These are phyloP conservation scores for Fraxinus baroniana DNA, from an alignment of 305 asterid species.

Conservation along the genomic window DNA sequence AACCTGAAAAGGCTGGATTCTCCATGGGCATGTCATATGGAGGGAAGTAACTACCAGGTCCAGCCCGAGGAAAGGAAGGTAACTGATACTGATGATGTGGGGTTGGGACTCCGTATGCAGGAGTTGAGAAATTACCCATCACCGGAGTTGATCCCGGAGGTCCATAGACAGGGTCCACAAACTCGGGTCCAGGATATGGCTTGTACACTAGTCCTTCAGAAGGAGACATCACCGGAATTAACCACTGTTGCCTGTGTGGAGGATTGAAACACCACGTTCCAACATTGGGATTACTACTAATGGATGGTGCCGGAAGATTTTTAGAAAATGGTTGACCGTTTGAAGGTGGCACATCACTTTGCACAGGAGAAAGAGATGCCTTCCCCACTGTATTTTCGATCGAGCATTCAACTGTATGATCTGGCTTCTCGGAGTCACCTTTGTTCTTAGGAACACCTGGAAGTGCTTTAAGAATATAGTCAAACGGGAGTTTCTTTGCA, in stretches of 20 bases:
- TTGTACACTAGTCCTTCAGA: slow-evolving; percentile 88
- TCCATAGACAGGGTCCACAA: slow-evolving; percentile 31
- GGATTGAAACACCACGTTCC: slow-evolving; percentile 47
- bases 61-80: slow-evolving; percentile 34
- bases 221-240: slow-evolving; percentile 86
- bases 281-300: slow-evolving; percentile 30
- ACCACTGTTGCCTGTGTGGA: slow-evolving; percentile 70
- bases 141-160: slow-evolving; percentile 39
- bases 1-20: slow-evolving; percentile 46
- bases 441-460: slow-evolving; percentile 38
- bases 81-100: slow-evolving; percentile 47
- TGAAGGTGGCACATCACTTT: slow-evolving; percentile 40
- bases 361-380: slow-evolving; percentile 42
- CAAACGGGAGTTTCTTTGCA: slow-evolving; percentile 46
- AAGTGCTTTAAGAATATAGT: slow-evolving; percentile 34
- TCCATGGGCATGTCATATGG: slow-evolving; percentile 53
- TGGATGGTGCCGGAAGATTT: slow-evolving; percentile 35
- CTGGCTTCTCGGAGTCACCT: slow-evolving; percentile 36
- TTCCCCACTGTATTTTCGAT: slow-evolving; percentile 58
- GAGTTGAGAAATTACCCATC: slow-evolving; percentile 43
- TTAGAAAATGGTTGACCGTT: slow-evolving; percentile 27
- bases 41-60: slow-evolving; percentile 58
- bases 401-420: slow-evolving; percentile 49
- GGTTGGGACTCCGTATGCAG: slow-evolving; percentile 50
- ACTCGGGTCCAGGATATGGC: slow-evolving; percentile 66